A percentile compares a stretch with the other conserved stretches of the same genome.
Evolutionary conservation across 176 grass and related monocot species (phyloP).

Genomic region (Raddia guianensis): DNA sequence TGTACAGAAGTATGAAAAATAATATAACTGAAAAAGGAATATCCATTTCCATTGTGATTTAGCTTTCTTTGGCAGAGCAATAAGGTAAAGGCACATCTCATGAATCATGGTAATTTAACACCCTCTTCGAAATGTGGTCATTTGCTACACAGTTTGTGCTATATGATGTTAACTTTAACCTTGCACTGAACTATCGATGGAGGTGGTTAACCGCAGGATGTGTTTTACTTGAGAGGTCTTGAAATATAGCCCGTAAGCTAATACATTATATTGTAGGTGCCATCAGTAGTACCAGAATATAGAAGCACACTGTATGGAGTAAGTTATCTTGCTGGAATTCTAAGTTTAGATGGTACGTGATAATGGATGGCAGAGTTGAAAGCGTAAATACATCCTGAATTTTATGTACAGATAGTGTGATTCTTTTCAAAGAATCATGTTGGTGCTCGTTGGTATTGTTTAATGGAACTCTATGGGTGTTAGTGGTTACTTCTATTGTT

Average conservation of each 20-base stretch:
- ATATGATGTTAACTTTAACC: too few species aligned
- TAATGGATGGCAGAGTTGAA: neutral
- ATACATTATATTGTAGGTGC: neutral
- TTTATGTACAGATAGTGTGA: neutral
- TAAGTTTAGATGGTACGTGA: neutral
- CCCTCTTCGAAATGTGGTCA: too few species aligned
- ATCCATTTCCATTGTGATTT: too few species aligned
- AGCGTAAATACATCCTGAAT: conserved; percentile 5
- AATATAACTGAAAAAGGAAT: neutral
- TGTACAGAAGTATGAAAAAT: neutral
- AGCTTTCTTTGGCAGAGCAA: too few species aligned
- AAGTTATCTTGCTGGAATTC: neutral
- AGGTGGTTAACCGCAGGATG: conserved; percentile 21
- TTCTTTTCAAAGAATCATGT: neutral
- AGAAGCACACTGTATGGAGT: neutral
- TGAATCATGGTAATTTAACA: too few species aligned
- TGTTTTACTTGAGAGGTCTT: neutral
- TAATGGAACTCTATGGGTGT: conserved; percentile 27
- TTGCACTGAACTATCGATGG: too few species aligned
- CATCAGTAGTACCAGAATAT: neutral
- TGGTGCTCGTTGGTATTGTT: neutral
- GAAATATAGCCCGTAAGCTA: neutral
- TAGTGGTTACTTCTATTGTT: too few species aligned
- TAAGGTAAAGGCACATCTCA: too few species aligned
- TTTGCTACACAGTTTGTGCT: too few species aligned